Evolutionary conservation across 2,329 filamentous ascomycete genomes (phyloP).

Genomic region (Cladosporium sp.): DNA sequence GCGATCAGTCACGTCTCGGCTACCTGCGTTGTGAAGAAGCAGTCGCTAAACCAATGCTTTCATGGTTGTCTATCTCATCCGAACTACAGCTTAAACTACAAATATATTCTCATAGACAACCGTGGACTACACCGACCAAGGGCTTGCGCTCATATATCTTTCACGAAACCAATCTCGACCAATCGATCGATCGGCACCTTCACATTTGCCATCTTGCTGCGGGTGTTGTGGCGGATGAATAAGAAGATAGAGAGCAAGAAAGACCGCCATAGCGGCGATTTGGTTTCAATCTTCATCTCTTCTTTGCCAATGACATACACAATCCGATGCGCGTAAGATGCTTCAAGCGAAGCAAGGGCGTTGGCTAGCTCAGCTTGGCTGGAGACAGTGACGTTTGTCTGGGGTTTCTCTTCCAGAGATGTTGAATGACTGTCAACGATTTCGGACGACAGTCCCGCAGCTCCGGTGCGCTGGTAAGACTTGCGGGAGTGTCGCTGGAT

Average conservation of each 20-base stretch:
- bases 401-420: not conserved
- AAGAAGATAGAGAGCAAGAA: slow-evolving; percentile 51
- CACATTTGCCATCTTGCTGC: slow-evolving; percentile 60
- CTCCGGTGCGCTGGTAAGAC: not conserved
- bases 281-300: slow-evolving; percentile 47
- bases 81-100: no score
- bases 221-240: slow-evolving; percentile 60
- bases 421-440: not conserved
- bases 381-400: not conserved
- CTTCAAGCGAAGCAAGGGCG: slow-evolving; percentile 28
- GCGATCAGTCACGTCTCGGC: no score
- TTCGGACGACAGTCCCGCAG: no score
- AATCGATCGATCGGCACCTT: slow-evolving; percentile 53
- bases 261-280: slow-evolving; percentile 39
- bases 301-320: slow-evolving; percentile 56
- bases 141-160: slow-evolving; percentile 47
- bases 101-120: no score
- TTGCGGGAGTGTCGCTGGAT: slow-evolving; percentile 13
- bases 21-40: no score
- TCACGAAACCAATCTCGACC: slow-evolving; percentile 64
- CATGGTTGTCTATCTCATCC: no score
- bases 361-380: slow-evolving; percentile 21
- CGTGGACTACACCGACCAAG: no score
- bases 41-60: no score
- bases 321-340: slow-evolving; percentile 42